A percentile compares a stretch with the other conserved stretches of the same genome.
These are phyloP conservation scores for Monascus ruber DNA, from an alignment of 2,329 filamentous ascomycete species.

Conservation along the genomic window DNA sequence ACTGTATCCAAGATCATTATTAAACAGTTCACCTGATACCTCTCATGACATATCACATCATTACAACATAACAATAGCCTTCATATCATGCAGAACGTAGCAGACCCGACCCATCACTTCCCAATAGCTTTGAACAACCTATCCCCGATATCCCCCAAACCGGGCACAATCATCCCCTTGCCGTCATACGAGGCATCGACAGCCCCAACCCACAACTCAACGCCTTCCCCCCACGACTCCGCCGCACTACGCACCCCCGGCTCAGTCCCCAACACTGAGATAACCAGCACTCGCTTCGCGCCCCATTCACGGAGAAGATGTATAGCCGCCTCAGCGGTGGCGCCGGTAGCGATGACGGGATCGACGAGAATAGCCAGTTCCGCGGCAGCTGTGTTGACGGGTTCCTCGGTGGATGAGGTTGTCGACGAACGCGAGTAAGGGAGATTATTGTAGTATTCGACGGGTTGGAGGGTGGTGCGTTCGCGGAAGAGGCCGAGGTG, in stretches of 20 bases:
- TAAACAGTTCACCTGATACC: no score
- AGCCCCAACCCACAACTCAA: constrained; percentile 64
- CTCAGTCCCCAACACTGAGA: constrained; percentile 62
- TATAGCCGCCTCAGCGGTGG: constrained; percentile 80
- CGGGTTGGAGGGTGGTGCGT: constrained; percentile 71
- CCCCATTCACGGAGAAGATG: constrained; percentile 86
- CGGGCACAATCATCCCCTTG: constrained; percentile 83
- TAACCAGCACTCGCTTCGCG: constrained; percentile 65
- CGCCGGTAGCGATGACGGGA: constrained; percentile 87
- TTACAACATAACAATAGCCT: neutral
- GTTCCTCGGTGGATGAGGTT: constrained; percentile 15
- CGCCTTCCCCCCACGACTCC: constrained; percentile 55
- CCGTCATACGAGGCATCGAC: constrained; percentile 61
- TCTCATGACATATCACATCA: neutral
- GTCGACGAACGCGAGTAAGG: constrained; percentile 46
- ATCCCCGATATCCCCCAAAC: constrained; percentile 83
- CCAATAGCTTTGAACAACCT: constrained; percentile 79
- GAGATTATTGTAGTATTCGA: constrained; percentile 97
- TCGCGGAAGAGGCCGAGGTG: constrained; percentile 94
- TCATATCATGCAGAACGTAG: neutral
- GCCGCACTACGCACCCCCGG: constrained; percentile 63
- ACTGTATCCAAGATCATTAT: no score
- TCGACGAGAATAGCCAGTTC: constrained; percentile 75
- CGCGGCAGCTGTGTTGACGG: constrained; percentile 31
- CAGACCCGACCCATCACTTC: constrained; percentile 42